Base-by-base conservation (phyloP, 2,329 filamentous ascomycete species). In the Eutypa lata region DNA sequence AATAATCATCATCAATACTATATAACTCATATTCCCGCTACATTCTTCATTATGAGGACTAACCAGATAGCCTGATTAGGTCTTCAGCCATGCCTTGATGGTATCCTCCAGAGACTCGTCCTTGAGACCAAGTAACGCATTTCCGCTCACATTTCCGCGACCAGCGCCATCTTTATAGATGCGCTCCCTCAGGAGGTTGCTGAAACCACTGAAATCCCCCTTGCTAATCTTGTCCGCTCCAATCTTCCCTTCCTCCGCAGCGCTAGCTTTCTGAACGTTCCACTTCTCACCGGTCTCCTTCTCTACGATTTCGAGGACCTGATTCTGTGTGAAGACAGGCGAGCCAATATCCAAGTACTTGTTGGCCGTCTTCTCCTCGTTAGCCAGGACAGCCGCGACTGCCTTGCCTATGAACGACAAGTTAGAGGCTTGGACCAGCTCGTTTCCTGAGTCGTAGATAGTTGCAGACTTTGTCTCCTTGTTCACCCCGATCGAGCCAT, bases 321-420 rank as follows among this genome's bases (percentile, higher is more conserved):
- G 74, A 18, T 80, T 80, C 66, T 87, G 83, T 1, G 78, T 77
- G 0, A 78, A 76, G 28, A 76, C 76, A 58, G 86, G 82, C 0
- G 79, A 83, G 2, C 81, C 76, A 16, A 87, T 69, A 48, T 75
- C 76, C 28, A 88, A 65, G 63, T 83, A 81, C 55, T 79, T 73
- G 64, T 88, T 87, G 35, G 73, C 76, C 0, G 82, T 86, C 53
- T 75, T 68, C 2, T 75, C 72, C 0, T 77, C 73, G 38, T 67
- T 74, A 61, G 70, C 71, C 16, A 87, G 66, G 22, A 82, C 69
- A 6, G 75, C 72, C 7, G 75, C 75, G 0, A 85, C 73, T 0
- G 81, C 77, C 45, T 73, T 68, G 4, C 76, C 82, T 43, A 87
- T 74, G 18, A 77, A 73, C 4, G 67, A 58, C 1, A 83, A 70